Base-by-base conservation (phyloP, 2,329 filamentous ascomycete species). In the Mycosphaerella sp. region DNA sequence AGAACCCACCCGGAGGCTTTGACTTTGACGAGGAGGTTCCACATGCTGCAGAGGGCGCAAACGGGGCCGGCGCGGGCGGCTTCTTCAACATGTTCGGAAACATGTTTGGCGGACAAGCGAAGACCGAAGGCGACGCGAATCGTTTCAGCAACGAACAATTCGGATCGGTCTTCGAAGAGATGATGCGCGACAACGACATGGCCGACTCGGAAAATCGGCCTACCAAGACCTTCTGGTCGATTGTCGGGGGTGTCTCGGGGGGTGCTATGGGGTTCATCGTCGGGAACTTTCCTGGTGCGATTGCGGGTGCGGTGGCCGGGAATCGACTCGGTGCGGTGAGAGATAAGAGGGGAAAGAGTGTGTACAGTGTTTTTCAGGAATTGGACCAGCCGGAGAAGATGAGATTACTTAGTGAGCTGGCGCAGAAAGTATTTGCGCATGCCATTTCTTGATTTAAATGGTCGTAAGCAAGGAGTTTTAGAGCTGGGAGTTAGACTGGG, bases 191-290 rank as follows among this genome's bases (percentile, higher is more conserved):
- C 51, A 70, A 77, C 57, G 75, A 74, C 0, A 81, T 97, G 77
- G 87, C 87, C 0, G 87, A 90, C 62, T 79, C 80, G 10, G 78
- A 79, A 14, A 79, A 77, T 42, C 61, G 66, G 13, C 79, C 79
- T 1, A 91, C 82, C 2, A 77, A 80, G 55, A 83, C 83, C 61
- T 95, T 98, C 70, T 98, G 93, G 91, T 79, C 83, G 50, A 70
- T 96, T 57, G 67, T 96, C 0, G 93, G 93, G 2, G 89, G 89
- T 1, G 70, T 91, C 36, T 93, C 88, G 65, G 93, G 93, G 28
- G 91, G 85, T 10, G 87, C 89, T 2, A 79, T 98, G 68, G 93
- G 93, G 0, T 97, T 97, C 69, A 98, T 98, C 60, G 79, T 97
- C 21, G 93, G 85, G 25, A 97, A 97, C 67, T 81, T 96, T 43